Evolutionary conservation across 352 stramenopile species (phyloP).

Genomic region (Plasmopara viticola): DNA sequence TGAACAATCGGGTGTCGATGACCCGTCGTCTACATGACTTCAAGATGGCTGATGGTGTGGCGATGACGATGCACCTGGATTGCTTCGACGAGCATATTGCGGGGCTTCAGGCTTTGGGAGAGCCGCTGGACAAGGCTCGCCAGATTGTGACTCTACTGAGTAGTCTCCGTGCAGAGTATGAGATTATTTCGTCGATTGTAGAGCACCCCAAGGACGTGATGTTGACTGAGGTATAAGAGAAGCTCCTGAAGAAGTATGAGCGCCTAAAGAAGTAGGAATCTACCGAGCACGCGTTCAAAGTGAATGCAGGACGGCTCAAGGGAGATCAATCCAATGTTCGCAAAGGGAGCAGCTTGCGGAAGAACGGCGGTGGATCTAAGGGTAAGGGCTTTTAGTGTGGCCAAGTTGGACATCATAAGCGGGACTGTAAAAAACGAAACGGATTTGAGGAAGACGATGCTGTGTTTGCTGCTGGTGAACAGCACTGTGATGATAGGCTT

Average conservation of each 20-base stretch:
- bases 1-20: constrained; percentile 1
- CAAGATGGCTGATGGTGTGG: neutral
- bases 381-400: neutral
- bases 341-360: neutral
- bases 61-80: constrained; percentile 1
- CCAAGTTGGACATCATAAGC: neutral
- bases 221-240: neutral
- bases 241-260: neutral
- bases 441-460: neutral
- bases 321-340: neutral
- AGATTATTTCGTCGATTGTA: constrained; percentile 3
- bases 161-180: neutral
- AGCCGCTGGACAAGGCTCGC: neutral
- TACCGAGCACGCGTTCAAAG: neutral
- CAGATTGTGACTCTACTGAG: neutral
- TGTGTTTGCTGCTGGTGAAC: neutral
- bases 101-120: neutral
- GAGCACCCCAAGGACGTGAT: neutral
- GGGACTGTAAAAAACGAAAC: neutral
- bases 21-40: neutral
- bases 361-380: neutral
- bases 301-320: neutral
- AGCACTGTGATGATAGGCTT: neutral
- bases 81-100: neutral
- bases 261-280: neutral